A percentile compares a stretch with the other conserved stretches of the same genome.
These are phyloP conservation scores for Rhododendron vialii DNA, from an alignment of 148 eudicot species.

Conservation along the genomic window DNA sequence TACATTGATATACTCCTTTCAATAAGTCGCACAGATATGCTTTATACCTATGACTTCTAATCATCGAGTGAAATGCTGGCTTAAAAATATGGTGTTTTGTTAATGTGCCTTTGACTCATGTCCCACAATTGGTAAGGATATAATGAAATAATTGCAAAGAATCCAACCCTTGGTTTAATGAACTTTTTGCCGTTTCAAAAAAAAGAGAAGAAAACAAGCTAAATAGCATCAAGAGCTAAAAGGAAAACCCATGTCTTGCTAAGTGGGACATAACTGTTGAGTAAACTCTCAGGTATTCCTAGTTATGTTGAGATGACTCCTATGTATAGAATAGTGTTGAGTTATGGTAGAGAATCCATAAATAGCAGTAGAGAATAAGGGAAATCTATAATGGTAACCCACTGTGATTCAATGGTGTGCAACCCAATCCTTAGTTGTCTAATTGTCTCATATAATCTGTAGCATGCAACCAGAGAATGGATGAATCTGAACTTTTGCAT, in stretches of 20 bases:
- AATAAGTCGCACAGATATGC: background rate
- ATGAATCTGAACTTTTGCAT: background rate
- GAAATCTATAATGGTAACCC: background rate
- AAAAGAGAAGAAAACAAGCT: background rate
- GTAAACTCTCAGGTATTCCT: background rate
- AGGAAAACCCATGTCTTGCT: background rate
- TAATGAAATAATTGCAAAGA: background rate
- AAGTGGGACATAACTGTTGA: background rate
- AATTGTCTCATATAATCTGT: background rate
- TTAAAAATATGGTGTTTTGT: background rate
- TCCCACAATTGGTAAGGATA: background rate
- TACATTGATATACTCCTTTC: background rate
- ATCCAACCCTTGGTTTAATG: too few species aligned
- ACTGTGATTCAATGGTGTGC: background rate
- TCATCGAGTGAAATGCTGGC: background rate
- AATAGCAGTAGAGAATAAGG: background rate
- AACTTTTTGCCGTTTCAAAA: too few species aligned
- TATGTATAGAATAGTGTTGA: background rate
- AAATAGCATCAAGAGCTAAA: background rate
- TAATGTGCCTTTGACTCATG: background rate
- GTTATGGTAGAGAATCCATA: background rate
- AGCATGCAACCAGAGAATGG: background rate
- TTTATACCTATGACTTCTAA: background rate
- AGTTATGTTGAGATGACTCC: background rate
- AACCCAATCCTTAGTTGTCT: background rate